A percentile compares a stretch with the other conserved stretches of the same genome.
phyloP scores from a whole-genome alignment of 2,329 filamentous ascomycete genomes.

The Phialophora tarda region DNA sequence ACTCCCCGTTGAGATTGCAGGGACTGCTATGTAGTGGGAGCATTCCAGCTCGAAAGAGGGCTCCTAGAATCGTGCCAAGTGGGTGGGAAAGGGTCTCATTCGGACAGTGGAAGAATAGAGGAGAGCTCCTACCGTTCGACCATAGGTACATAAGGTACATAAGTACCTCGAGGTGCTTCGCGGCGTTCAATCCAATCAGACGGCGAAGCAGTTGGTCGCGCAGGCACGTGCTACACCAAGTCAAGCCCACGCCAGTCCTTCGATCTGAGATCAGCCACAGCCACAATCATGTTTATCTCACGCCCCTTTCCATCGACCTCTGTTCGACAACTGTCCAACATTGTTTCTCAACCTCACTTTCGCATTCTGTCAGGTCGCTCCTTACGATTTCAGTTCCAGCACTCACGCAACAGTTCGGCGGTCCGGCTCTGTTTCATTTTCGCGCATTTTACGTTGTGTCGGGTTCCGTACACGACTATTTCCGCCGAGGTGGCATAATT shows the following conservation, averaged over 20 bases:
- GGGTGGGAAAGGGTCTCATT: background rate
- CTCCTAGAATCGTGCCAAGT: background rate
- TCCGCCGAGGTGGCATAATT: background rate
- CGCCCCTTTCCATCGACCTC: conserved; percentile 1
- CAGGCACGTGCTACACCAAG: background rate
- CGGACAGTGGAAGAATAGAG: background rate
- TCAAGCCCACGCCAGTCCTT: background rate
- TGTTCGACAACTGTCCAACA: background rate
- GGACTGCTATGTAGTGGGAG: background rate
- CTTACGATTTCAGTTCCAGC: background rate
- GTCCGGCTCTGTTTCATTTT: background rate
- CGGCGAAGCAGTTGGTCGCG: background rate
- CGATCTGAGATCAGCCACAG: conserved; percentile 4
- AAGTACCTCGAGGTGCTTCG: background rate
- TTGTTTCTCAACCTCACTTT: background rate
- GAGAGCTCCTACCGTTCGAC: background rate
- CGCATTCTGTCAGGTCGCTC: background rate
- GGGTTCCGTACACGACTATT: background rate
- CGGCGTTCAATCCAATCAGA: background rate
- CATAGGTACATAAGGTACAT: too few species aligned
- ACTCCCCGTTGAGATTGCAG: background rate
- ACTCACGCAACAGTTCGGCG: background rate
- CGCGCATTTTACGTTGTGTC: background rate
- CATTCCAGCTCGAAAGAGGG: background rate
- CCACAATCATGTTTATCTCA: background rate